Conservation (phyloP, 306 rosid species). For the Sphenostylis stenocarpa region DNA sequence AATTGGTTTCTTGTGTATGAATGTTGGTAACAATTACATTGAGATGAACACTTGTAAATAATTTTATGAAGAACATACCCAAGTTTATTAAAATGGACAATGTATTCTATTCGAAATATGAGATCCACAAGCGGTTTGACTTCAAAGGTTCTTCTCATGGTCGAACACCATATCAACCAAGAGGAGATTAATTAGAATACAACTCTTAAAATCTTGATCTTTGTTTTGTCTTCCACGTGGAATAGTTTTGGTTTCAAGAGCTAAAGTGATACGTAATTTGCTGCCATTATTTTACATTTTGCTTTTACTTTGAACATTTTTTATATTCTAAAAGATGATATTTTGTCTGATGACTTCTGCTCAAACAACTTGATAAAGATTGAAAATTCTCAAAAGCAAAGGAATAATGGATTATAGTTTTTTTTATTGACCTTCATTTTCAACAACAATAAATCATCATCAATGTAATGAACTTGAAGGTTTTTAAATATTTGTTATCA, state of each 20-base stretch:
- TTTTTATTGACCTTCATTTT: slow-evolving; percentile 55
- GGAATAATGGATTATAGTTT: slow-evolving; percentile 62
- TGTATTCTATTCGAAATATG: slow-evolving; percentile 54
- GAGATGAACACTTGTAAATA: background rate
- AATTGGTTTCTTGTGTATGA: background rate
- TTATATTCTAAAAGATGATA: slow-evolving; percentile 5
- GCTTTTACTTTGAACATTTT: background rate
- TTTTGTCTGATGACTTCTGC: slow-evolving; percentile 31
- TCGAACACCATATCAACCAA: slow-evolving; percentile 47
- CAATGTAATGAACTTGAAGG: too few relatives aligned
- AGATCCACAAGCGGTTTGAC: slow-evolving; percentile 54
- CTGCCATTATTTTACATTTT: background rate
- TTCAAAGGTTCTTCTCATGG: slow-evolving; percentile 64
- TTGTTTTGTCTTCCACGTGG: slow-evolving; percentile 50
- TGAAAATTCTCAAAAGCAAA: slow-evolving; percentile 53
- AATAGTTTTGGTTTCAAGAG: slow-evolving; percentile 55
- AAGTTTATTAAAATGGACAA: slow-evolving; percentile 58
- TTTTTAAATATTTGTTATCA: too few relatives aligned
- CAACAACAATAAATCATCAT: too few relatives aligned
- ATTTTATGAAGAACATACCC: slow-evolving; percentile 42
- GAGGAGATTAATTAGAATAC: slow-evolving; percentile 55
- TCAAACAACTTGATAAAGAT: slow-evolving; percentile 58
- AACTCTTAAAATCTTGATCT: slow-evolving; percentile 57
- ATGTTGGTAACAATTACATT: background rate
- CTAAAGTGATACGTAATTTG: slow-evolving; percentile 43